Percentiles rank a stretch among this genome's conserved stretches.
Evolutionary conservation across 2,329 filamentous ascomycete species (phyloP).

Genomic region (Penicillium sp.): DNA sequence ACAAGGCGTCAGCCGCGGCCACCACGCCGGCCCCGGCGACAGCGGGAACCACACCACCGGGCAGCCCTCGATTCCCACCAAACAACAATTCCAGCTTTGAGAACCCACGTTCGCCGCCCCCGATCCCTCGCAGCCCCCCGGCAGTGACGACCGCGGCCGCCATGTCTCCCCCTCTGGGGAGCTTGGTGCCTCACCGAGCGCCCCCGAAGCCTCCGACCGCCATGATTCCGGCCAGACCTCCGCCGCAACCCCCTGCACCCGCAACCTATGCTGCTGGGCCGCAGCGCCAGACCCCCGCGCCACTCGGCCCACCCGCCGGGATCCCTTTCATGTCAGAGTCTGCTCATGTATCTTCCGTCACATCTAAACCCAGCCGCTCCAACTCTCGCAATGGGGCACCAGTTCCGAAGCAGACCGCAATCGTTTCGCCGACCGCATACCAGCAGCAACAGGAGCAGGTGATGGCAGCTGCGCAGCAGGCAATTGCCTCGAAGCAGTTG

Average conservation of each 20-base stretch:
- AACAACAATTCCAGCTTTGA: conserved; percentile 93
- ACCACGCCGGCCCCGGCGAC: conserved; percentile 1
- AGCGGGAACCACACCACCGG: conserved; percentile 61
- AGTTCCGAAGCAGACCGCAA: conserved; percentile 37
- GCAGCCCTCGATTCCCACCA: conserved; percentile 79
- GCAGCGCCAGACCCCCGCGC: conserved; percentile 50
- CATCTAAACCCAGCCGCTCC: conserved; percentile 63
- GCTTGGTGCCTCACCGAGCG: conserved; percentile 70
- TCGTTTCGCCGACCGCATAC: conserved; percentile 41
- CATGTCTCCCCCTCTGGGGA: conserved; percentile 40
- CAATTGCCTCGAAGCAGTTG: conserved; percentile 63
- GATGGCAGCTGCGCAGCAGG: conserved; percentile 71
- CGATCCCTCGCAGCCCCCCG: conserved; percentile 58
- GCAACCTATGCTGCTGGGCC: conserved; percentile 42
- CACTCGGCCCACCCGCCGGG: conserved; percentile 34
- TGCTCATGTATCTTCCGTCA: conserved; percentile 53
- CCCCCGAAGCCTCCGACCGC: conserved; percentile 75
- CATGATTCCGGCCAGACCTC: conserved; percentile 37
- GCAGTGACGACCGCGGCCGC: conserved; percentile 41
- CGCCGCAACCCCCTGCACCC: conserved; percentile 39
- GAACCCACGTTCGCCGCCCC: conserved; percentile 88
- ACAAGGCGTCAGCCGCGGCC: conserved; percentile 23
- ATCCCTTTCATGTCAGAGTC: conserved; percentile 50
- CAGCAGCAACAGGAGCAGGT: conserved; percentile 77
- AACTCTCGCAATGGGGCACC: conserved; percentile 58